phyloP scores from a whole-genome alignment of 2,329 filamentous ascomycete genomes.

The Penicillium sp. region DNA sequence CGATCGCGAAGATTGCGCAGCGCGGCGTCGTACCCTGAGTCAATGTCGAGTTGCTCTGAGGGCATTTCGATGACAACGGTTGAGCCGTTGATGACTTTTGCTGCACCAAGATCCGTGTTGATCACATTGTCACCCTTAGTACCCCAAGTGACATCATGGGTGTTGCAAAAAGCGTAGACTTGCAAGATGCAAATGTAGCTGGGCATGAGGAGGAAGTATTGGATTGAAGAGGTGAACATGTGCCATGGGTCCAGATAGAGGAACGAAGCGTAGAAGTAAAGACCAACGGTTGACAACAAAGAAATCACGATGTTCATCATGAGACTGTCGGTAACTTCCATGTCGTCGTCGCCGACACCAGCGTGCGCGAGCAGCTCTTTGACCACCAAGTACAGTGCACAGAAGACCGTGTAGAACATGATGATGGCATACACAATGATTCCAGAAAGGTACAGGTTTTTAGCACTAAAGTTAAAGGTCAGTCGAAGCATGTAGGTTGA shows the following conservation, averaged over 20 bases:
- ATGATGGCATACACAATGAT: constrained; percentile 92
- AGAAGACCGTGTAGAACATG: constrained; percentile 94
- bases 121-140: constrained; percentile 98
- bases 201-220: constrained; percentile 91
- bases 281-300: constrained; percentile 79
- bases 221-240: constrained; percentile 87
- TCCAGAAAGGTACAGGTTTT: constrained; percentile 80
- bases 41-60: constrained; percentile 94
- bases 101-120: constrained; percentile 86
- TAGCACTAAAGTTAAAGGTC: constrained; percentile 52
- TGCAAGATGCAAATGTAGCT: constrained; percentile 96
- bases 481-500: background rate
- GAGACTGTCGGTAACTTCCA: constrained; percentile 72
- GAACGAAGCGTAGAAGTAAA: constrained; percentile 96
- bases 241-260: constrained; percentile 98
- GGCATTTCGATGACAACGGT: constrained; percentile 97
- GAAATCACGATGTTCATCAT: constrained; percentile 95
- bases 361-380: constrained; percentile 65
- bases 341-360: constrained; percentile 47
- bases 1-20: constrained; percentile 93
- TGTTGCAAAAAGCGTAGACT: constrained; percentile 98
- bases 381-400: constrained; percentile 82
- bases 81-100: constrained; percentile 70
- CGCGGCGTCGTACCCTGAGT: constrained; percentile 94
- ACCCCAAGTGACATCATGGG: constrained; percentile 97